Conservation (phyloP, 148 eudicot species). For the Fagopyrum tataricum region DNA sequence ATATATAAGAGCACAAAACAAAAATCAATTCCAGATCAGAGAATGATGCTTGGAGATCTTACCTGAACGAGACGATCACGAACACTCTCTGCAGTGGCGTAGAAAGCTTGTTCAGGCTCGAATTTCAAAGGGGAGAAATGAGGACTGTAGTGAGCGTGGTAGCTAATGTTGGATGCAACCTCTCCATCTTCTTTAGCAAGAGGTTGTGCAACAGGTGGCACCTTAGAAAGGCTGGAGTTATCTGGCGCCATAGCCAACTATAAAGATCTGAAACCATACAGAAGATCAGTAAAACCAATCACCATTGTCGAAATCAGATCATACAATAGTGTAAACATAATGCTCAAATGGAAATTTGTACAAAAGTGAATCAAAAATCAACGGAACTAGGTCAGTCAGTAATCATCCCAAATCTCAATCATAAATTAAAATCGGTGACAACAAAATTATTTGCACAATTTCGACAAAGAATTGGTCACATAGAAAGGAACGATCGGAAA, state of each 20-base stretch:
- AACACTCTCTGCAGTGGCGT: slow-evolving; percentile 96
- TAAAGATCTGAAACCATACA: not conserved
- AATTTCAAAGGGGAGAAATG: slow-evolving; percentile 92
- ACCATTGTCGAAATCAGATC: not conserved
- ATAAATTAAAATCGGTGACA: not conserved
- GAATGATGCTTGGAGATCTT: slow-evolving; percentile 11
- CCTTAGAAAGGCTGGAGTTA: not conserved
- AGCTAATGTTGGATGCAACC: slow-evolving; percentile 84
- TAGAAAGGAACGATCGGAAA: not conserved
- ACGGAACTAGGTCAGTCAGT: not conserved
- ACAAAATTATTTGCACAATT: too few relatives aligned
- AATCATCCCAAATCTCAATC: not conserved
- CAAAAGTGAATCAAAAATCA: not conserved
- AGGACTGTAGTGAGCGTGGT: slow-evolving; percentile 87
- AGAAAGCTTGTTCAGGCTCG: slow-evolving; percentile 91
- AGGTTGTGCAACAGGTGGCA: slow-evolving; percentile 67
- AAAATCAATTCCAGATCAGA: not conserved
- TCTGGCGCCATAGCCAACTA: not conserved
- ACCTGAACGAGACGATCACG: slow-evolving; percentile 89
- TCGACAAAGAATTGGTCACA: not conserved
- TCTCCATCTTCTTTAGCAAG: slow-evolving; percentile 50
- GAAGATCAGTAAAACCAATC: not conserved
- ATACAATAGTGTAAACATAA: not conserved
- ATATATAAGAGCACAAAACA: not conserved
- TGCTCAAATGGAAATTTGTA: not conserved